Base-by-base conservation (phyloP, 768 basidiomycete species). In the Panaeolus papilionaceus region DNA sequence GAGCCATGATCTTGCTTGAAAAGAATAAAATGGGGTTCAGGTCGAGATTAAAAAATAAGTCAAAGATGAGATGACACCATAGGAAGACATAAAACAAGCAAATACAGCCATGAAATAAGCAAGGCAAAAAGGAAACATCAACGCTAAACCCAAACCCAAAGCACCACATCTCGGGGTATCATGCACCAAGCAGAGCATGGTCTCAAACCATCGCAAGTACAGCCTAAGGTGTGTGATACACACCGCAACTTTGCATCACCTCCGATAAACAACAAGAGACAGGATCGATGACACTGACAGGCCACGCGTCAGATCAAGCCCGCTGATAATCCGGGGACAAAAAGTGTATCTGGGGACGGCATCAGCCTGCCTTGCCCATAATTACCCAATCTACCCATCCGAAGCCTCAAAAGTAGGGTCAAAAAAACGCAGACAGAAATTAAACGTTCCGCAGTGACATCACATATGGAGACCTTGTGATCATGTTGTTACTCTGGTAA, bases 381-480 rank as follows among this genome's bases (percentile, higher is more conserved):
- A 33, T 33, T 33, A 33, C 33, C 40, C 40, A 42, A 42, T 42
- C 40, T 42, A 33, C 33, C 40, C 40, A 10, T 11, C 40, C 16
- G 40, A 42, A 42, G 10, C 10, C 16, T 42, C 16, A 42, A 42
- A 42, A 16, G 11, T 14, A 26, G 47, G 47, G 47, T 49, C 20
- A 49, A 26, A 49, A 49, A 49, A 23, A 26, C 33, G 23, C 47
- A 20, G 47, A 42, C 16, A 42, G 20, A 37, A 62, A 62, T 38
- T 62, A 38, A 20, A 62, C 40, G n/a, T 62, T 38, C 61, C 61
- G 37, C 61, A 38, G 37, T 62, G 61, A 62, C 61, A 38, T 62
- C 47, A 49, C 16, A 10, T 14, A 58, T 42, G 40, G 40, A 42
- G 40, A 1, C 40, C 40, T 16, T 42, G 10, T 10, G 40, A 42